Evolutionary conservation across 2,329 filamentous ascomycete species (phyloP).

Genomic region (Microdochium trichocladiopsis): DNA sequence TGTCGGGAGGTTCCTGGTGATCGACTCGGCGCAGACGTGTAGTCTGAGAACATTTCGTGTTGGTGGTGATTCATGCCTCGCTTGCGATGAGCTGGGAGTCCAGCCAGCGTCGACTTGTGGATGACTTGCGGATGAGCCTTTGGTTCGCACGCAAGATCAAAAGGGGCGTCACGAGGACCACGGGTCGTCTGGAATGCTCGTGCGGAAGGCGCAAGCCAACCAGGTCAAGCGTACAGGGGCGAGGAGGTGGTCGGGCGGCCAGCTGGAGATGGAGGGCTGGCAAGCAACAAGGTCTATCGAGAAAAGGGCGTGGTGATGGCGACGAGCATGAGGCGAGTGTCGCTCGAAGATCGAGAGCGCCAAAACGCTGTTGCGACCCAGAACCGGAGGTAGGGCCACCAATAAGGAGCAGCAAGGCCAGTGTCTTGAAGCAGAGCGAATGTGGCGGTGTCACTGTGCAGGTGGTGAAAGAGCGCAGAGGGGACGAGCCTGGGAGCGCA

Average conservation of each 20-base stretch:
- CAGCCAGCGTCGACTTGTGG: not conserved
- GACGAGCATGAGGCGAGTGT: too few species aligned
- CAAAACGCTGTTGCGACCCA: too few species aligned
- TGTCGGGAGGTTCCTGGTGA: constrained; percentile 67
- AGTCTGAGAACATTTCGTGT: constrained; percentile 69
- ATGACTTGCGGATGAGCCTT: not conserved
- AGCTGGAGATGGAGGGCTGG: too few species aligned
- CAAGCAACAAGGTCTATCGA: too few species aligned
- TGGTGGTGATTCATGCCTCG: constrained; percentile 43
- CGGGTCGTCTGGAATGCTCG: too few species aligned
- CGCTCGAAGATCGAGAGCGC: too few species aligned
- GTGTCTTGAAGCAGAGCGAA: not conserved
- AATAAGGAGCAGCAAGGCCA: not conserved
- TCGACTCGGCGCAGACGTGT: constrained; percentile 52
- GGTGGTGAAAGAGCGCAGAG: not conserved
- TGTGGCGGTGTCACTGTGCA: not conserved
- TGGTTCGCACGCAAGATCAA: too few species aligned
- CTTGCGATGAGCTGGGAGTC: not conserved
- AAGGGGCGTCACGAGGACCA: too few species aligned
- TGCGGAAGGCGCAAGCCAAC: too few species aligned
- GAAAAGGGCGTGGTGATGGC: too few species aligned
- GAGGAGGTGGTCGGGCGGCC: too few species aligned
- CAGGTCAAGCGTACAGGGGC: too few species aligned
- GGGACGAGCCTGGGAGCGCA: not conserved
- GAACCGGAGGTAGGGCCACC: not conserved